Conservation (phyloP, 768 basidiomycete species). For the Macrolepiota fuliginosa region DNA sequence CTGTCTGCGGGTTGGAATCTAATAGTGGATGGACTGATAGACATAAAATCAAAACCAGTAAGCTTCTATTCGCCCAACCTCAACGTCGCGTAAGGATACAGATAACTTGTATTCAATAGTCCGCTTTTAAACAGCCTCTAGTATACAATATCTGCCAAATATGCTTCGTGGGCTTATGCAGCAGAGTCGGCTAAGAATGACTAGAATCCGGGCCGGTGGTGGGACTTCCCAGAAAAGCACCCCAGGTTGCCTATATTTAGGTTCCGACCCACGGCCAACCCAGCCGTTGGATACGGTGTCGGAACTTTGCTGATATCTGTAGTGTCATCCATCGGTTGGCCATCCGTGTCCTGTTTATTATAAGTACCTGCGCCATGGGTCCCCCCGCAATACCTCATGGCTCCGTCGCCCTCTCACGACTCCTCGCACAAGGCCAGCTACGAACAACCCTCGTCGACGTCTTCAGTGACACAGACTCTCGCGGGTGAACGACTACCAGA, state of each 20-base stretch:
- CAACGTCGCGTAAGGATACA: no score
- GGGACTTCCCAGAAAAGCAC: background rate
- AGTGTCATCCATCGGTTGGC: background rate
- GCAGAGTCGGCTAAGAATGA: no score
- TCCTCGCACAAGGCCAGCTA: background rate
- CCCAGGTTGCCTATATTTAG: background rate
- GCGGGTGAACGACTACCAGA: slow-evolving; percentile 8
- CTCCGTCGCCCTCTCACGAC: background rate
- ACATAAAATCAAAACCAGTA: no score
- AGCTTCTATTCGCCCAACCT: no score
- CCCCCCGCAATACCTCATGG: background rate
- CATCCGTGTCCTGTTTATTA: background rate
- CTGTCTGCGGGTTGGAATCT: no score
- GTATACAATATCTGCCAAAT: no score
- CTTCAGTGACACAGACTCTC: slow-evolving; percentile 6
- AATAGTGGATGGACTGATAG: no score
- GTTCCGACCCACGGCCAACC: background rate
- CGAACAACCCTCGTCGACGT: background rate
- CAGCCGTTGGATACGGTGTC: background rate
- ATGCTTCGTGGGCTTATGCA: no score
- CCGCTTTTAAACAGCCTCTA: no score
- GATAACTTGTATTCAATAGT: no score
- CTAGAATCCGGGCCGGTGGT: no score
- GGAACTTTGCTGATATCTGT: background rate
- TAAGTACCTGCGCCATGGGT: background rate